These are phyloP conservation scores for Alternaria tenuissima DNA, from an alignment of 2,329 filamentous ascomycete species.

Conservation along the genomic window DNA sequence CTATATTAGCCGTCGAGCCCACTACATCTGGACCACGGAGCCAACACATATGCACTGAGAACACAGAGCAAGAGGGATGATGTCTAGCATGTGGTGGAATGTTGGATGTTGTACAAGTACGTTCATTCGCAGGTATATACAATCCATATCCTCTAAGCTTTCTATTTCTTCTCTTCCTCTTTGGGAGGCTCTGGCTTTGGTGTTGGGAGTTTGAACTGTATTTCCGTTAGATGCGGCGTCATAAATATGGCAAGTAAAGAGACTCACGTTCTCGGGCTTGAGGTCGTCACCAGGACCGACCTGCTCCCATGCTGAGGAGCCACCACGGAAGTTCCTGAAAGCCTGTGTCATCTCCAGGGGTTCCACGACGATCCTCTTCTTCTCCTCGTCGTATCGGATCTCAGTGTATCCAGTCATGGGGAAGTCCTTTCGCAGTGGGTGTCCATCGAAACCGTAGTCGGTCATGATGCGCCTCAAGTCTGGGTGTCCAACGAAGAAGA, in stretches of 20 bases:
- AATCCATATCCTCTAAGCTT: slow-evolving; percentile 40
- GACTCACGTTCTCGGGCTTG: slow-evolving; percentile 71
- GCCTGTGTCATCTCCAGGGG: slow-evolving; percentile 97
- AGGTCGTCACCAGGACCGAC: slow-evolving; percentile 76
- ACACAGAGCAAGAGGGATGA: background rate
- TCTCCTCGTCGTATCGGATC: slow-evolving; percentile 98
- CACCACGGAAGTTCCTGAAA: slow-evolving; percentile 97
- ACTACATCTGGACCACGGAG: background rate
- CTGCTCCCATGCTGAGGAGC: slow-evolving; percentile 70
- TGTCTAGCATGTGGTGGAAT: background rate
- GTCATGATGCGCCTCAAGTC: slow-evolving; percentile 98
- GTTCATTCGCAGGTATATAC: slow-evolving; percentile 51
- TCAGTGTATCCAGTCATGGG: slow-evolving; percentile 98
- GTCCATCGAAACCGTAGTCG: slow-evolving; percentile 98
- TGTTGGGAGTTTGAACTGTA: slow-evolving; percentile 87
- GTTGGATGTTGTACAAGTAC: slow-evolving; percentile 23
- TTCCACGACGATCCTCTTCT: slow-evolving; percentile 99
- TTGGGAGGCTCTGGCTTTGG: slow-evolving; percentile 89
- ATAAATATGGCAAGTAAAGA: slow-evolving; percentile 23
- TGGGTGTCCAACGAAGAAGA: slow-evolving; percentile 95
- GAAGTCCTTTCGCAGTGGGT: slow-evolving; percentile 97
- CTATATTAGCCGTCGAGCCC: background rate
- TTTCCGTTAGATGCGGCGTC: slow-evolving; percentile 7
- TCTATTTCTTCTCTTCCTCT: slow-evolving; percentile 91
- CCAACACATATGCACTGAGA: background rate